Base-by-base conservation (phyloP, 2,329 filamentous ascomycete genomes). In the Mycosphaerella arachidis region DNA sequence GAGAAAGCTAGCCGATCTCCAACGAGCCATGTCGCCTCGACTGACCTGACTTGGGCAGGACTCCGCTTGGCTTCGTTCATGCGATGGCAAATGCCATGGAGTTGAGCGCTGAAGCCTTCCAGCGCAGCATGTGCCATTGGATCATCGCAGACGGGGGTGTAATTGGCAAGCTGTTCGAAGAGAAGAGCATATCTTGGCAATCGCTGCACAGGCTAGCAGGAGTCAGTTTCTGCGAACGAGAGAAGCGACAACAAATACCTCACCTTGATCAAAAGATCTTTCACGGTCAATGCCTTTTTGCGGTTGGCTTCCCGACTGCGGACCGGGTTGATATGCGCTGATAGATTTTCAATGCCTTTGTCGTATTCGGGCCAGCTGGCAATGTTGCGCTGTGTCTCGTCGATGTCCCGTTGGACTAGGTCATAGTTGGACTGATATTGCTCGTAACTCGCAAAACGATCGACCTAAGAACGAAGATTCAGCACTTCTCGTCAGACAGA, bases 401-500 rank as follows among this genome's bases (percentile, higher is more conserved):
- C 84, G 37, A 95, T 78, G 64, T 96, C 91, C 64, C 89, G 86
- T 51, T 89, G 86, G 80, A 97, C 89, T 66, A 91, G 81, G 66
- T 95, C 91, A 74, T 94, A 96, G 71, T 93, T 93, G 55, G 89
- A 89, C 37, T 90, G 90, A 72, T 96, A 99, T 68, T 96, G 90
- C 76, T 96, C 90, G 72, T 99, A 99, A 53, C 88, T 81, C 71
- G 90, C 89, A 76, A 97, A 94, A 0, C 86, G 86, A 61, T 85
- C 84, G 77, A 95, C 87, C 90, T 96, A 64, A 13, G 55, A 20
- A 9, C 56, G 66, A 20, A 67, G 63, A 56, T 62, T 85, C 63
- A 66, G 77, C 77, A 54, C 75, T 74, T 31, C 66, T 83, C 77
- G 7, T 74, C 65, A 30, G 68, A 67, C 48, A 51, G 64, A 56